A percentile compares a stretch with the other conserved stretches of the same genome.
phyloP scores from a whole-genome alignment of 495 filamentous ascomycete species.

The Paragyromitra xinjiangensis region DNA sequence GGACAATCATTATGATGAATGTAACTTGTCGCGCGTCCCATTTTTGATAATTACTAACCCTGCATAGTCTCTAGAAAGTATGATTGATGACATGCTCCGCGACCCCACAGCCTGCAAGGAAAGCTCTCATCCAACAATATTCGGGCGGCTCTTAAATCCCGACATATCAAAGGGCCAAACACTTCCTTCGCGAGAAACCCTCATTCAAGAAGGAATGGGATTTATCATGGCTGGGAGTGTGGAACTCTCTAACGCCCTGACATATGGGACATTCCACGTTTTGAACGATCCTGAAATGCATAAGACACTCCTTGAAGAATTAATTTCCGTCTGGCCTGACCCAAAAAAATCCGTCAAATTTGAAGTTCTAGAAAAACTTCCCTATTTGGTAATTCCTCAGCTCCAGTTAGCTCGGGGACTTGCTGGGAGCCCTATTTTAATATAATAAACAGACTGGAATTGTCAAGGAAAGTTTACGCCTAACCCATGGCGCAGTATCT shows the following conservation, averaged over 20 bases:
- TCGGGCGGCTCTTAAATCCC: constrained; percentile 10
- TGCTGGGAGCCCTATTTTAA: not conserved
- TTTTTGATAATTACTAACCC: not conserved
- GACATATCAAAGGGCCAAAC: constrained; percentile 8
- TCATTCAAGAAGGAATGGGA: constrained; percentile 37
- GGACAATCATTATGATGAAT: constrained; percentile 33
- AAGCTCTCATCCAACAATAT: constrained; percentile 23
- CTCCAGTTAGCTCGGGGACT: not conserved
- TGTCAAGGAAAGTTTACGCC: constrained; percentile 57
- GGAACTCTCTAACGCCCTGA: constrained; percentile 54
- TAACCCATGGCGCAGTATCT: constrained; percentile 47
- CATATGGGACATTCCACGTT: constrained; percentile 59
- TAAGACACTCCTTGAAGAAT: constrained; percentile 56
- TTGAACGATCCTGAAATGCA: constrained; percentile 54
- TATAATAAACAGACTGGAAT: constrained; percentile 49
- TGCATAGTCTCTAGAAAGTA: not conserved
- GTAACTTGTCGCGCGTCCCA: not conserved
- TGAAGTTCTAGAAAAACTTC: constrained; percentile 58
- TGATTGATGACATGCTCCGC: constrained; percentile 20
- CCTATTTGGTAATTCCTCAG: constrained; percentile 51
- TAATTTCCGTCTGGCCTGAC: constrained; percentile 55
- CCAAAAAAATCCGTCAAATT: constrained; percentile 45
- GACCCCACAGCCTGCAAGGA: constrained; percentile 10
- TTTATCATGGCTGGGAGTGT: constrained; percentile 38
- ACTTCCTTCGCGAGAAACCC: constrained; percentile 2